Evolutionary conservation across 1,139 yeast genomes (phyloP).

Genomic region (Hemisphaericaspora lyxosophila): DNA sequence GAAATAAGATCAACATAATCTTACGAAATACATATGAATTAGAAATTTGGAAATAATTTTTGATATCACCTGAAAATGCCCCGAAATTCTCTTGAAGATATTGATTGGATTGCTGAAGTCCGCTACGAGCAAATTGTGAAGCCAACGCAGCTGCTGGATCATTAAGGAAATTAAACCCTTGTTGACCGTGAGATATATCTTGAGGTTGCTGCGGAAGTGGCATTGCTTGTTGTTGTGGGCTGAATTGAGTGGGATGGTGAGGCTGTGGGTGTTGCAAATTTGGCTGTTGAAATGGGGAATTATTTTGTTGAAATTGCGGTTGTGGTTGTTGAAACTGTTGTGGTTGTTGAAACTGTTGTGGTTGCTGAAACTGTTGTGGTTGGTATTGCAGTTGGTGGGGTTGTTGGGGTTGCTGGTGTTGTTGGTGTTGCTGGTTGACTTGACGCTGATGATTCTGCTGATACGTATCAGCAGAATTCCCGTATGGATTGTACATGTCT

Average conservation of each 20-base stretch:
- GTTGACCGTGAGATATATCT: constrained; percentile 26
- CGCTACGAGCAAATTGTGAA: constrained; percentile 83
- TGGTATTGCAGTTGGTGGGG: constrained; percentile 11
- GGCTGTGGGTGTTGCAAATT: constrained; percentile 39
- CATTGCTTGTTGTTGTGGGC: constrained; percentile 30
- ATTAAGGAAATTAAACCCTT: constrained; percentile 44
- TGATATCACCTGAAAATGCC: constrained; percentile 38
- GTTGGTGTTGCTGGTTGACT: constrained; percentile 7
- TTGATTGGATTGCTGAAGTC: constrained; percentile 69
- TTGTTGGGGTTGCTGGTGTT: constrained; percentile 11
- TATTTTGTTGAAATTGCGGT: constrained; percentile 7
- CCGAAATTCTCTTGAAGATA: constrained; percentile 73
- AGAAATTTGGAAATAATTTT: constrained; percentile 88
- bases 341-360: constrained; percentile 10
- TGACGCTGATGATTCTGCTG: constrained; percentile 14
- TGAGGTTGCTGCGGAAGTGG: constrained; percentile 16
- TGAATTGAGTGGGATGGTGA: constrained; percentile 29
- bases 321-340: constrained; percentile 11
- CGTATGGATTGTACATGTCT: constrained; percentile 50
- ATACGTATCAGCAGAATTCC: constrained; percentile 22
- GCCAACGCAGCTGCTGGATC: constrained; percentile 88
- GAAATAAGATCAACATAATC: constrained; percentile 72
- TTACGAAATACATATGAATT: constrained; percentile 82
- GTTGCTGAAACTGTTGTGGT: constrained; percentile 7
- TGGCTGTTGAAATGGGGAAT: constrained; percentile 10